Evolutionary conservation across 176 grass and related monocot genomes (phyloP).

Genomic region (Triticum monococcum): DNA sequence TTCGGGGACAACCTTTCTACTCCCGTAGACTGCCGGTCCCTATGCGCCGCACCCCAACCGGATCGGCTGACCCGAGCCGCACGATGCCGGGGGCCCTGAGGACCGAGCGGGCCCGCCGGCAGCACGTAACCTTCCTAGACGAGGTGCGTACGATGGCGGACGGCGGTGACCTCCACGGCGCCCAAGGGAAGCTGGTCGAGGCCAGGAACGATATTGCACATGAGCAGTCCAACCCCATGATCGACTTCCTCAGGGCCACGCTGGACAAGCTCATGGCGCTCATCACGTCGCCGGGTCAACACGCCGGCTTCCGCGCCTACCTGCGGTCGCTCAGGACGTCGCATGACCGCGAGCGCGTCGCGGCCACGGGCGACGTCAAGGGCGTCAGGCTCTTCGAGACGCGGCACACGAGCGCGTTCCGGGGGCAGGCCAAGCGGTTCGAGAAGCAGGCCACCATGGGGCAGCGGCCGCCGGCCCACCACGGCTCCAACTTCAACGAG

Average conservation of each 20-base stretch:
- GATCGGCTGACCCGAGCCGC: background rate
- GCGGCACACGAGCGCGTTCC: background rate
- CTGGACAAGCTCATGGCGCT: background rate
- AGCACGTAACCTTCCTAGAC: background rate
- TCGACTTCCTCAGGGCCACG: background rate
- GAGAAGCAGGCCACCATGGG: background rate
- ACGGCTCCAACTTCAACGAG: background rate
- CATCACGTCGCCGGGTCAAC: background rate
- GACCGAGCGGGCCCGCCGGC: background rate
- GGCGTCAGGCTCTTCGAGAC: background rate
- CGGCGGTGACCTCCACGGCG: background rate
- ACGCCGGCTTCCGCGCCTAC: background rate
- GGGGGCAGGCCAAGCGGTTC: background rate
- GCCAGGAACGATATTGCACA: background rate
- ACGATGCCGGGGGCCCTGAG: background rate
- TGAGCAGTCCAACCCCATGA: background rate
- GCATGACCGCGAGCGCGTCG: background rate
- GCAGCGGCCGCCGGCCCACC: background rate
- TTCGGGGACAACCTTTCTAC: background rate
- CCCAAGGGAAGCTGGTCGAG: conserved; percentile 6
- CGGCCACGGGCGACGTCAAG: background rate
- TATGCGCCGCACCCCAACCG: background rate
- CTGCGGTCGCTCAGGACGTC: background rate
- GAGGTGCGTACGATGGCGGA: background rate
- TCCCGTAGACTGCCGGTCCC: background rate